These are phyloP conservation scores for Suhomyces sp. DNA, from an alignment of 805 yeast genomes.

Conservation along the genomic window DNA sequence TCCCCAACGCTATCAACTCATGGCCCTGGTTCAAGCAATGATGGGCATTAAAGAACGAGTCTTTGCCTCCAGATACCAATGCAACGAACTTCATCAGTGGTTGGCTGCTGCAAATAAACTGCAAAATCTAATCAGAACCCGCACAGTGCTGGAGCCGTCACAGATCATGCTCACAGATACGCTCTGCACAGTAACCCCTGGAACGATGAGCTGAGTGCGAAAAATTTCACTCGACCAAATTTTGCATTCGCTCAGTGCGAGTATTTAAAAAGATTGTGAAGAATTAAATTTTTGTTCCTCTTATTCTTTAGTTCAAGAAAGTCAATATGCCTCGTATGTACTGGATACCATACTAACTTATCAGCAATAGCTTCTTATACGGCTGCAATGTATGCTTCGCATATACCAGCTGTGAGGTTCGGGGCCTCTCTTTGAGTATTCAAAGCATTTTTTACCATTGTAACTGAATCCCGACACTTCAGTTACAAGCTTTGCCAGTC, in stretches of 20 bases:
- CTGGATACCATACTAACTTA: conserved; percentile 7
- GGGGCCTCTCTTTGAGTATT: conserved; percentile 55
- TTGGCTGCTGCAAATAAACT: background rate
- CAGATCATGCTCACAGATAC: background rate
- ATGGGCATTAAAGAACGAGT: conserved; percentile 83
- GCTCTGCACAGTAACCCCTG: background rate
- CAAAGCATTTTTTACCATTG: conserved; percentile 29
- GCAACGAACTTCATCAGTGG: conserved; percentile 83
- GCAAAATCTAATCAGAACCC: background rate
- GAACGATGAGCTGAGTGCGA: background rate
- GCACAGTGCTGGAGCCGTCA: background rate
- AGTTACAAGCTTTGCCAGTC: conserved; percentile 40
- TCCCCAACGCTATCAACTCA: conserved; percentile 80
- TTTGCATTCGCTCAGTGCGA: background rate
- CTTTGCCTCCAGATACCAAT: conserved; percentile 92
- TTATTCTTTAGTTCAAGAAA: conserved; percentile 12
- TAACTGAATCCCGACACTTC: conserved; percentile 90
- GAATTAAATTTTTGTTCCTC: conserved; percentile 1
- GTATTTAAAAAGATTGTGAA: background rate
- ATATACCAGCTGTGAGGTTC: conserved; percentile 49
- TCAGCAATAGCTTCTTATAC: conserved; percentile 1
- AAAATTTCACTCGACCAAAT: background rate
- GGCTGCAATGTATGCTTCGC: background rate
- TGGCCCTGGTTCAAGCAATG: conserved; percentile 88
- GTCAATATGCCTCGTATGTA: conserved; percentile 66